phyloP scores from a whole-genome alignment of 2,329 filamentous ascomycete genomes.

The Thermomyces lanuginosus region DNA sequence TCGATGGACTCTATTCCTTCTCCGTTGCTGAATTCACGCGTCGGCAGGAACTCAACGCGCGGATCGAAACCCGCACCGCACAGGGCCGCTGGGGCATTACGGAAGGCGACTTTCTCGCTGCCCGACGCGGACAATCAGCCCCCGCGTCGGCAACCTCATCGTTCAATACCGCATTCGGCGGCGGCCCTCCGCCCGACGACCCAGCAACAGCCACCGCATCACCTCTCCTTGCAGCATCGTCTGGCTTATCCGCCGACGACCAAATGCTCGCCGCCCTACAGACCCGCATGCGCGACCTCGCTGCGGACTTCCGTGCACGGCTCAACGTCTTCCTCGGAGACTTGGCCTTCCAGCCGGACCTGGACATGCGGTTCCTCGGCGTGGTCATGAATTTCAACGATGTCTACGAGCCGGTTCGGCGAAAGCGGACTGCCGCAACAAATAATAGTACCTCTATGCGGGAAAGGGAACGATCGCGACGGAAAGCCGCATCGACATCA shows the following conservation, averaged over 20 bases:
- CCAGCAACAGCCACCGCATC: conserved; percentile 21
- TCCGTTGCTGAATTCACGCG: conserved; percentile 86
- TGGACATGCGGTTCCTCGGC: conserved; percentile 87
- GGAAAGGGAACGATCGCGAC: conserved; percentile 10
- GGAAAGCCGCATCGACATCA: conserved; percentile 10
- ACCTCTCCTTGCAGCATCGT: conserved; percentile 12
- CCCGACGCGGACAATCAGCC: conserved; percentile 13
- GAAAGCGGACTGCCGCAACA: conserved; percentile 25
- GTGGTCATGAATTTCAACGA: conserved; percentile 99
- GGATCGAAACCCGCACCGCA: conserved; percentile 49
- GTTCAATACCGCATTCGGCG: conserved; percentile 9
- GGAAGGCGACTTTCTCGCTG: conserved; percentile 33
- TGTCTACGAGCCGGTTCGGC: conserved; percentile 66
- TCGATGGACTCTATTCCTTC: conserved; percentile 89
- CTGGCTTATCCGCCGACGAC: conserved; percentile 30
- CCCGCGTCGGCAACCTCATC: conserved; percentile 11
- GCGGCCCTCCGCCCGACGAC: conserved; percentile 13
- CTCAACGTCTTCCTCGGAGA: conserved; percentile 77
- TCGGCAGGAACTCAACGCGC: conserved; percentile 69
- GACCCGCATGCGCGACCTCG: conserved; percentile 54
- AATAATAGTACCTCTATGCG: neutral
- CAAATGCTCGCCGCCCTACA: conserved; percentile 60
- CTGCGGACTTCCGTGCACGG: conserved; percentile 57
- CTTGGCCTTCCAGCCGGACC: conserved; percentile 79
- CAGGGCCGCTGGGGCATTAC: conserved; percentile 48